Percentiles rank a stretch among this genome's conserved stretches.
Evolutionary conservation across 169 alveolate species (phyloP).

Genomic region (Eimeria necatrix): DNA sequence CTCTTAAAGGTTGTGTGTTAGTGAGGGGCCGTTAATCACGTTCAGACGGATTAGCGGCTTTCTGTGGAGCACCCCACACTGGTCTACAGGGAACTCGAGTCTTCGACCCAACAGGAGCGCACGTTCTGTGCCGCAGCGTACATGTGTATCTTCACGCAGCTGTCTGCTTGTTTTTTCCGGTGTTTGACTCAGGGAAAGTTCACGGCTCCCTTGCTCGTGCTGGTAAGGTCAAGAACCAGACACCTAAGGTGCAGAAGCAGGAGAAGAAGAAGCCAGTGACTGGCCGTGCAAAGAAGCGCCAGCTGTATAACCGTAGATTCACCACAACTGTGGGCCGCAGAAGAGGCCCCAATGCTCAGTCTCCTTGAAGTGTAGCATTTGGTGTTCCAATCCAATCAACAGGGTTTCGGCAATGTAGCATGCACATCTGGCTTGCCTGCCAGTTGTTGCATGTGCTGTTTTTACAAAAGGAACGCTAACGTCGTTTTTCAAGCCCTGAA

Average conservation of each 20-base stretch:
- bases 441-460: not conserved
- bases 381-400: not conserved
- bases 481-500: not conserved
- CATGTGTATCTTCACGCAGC: too few relatives aligned
- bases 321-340: slow-evolving; percentile 90
- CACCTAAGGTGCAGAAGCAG: slow-evolving; percentile 98
- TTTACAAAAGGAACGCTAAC: not conserved
- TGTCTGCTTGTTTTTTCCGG: not conserved
- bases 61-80: too few relatives aligned
- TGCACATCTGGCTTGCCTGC: not conserved
- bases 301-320: slow-evolving; percentile 97
- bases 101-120: too few relatives aligned
- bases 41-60: too few relatives aligned
- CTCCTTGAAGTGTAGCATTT: slow-evolving; percentile 39
- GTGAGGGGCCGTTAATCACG: too few relatives aligned
- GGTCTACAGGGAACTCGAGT: too few relatives aligned
- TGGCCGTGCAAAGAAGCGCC: slow-evolving; percentile 99
- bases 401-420: not conserved
- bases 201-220: slow-evolving; percentile 99
- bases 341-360: slow-evolving; percentile 91
- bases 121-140: too few relatives aligned
- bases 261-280: slow-evolving; percentile 97
- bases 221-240: slow-evolving; percentile 99
- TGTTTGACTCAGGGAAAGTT: slow-evolving; percentile 89
- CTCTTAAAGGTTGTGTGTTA: too few relatives aligned